phyloP scores from a whole-genome alignment of 495 filamentous ascomycete species.

The Penicillium longicatenatum region DNA sequence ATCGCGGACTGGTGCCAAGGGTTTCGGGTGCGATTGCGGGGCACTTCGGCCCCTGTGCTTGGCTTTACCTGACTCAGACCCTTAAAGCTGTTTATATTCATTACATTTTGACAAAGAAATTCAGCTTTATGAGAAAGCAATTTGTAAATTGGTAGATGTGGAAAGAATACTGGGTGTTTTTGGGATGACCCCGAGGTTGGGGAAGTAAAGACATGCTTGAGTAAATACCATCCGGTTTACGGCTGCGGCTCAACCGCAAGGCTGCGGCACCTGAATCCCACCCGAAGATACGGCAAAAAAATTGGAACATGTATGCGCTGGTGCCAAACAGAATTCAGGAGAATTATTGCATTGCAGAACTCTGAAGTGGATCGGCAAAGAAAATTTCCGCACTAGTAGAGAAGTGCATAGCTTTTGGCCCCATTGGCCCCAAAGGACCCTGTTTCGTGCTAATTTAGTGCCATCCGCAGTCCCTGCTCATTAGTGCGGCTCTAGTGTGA shows the following conservation, averaged over 20 bases:
- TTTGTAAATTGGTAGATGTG: background rate
- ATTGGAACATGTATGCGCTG: background rate
- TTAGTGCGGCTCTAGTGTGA: background rate
- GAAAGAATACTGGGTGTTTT: too few relatives aligned
- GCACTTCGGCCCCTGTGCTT: background rate
- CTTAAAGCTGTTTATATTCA: background rate
- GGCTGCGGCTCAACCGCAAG: too few relatives aligned
- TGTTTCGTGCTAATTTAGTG: background rate
- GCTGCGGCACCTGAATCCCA: background rate
- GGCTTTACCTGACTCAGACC: background rate
- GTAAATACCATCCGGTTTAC: too few relatives aligned
- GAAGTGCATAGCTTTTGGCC: background rate
- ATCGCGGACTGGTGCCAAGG: background rate
- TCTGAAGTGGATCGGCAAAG: background rate
- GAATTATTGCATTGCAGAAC: background rate
- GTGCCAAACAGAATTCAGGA: background rate
- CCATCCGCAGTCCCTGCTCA: background rate
- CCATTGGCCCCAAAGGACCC: background rate
- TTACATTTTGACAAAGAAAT: background rate
- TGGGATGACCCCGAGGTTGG: too few relatives aligned
- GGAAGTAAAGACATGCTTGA: too few relatives aligned
- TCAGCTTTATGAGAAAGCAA: background rate
- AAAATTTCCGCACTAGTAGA: background rate
- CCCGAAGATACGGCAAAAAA: background rate
- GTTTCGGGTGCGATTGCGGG: background rate